These are phyloP conservation scores for Pilobolus umbonatus DNA, from an alignment of 192 early-diverging fungal species.

Conservation along the genomic window DNA sequence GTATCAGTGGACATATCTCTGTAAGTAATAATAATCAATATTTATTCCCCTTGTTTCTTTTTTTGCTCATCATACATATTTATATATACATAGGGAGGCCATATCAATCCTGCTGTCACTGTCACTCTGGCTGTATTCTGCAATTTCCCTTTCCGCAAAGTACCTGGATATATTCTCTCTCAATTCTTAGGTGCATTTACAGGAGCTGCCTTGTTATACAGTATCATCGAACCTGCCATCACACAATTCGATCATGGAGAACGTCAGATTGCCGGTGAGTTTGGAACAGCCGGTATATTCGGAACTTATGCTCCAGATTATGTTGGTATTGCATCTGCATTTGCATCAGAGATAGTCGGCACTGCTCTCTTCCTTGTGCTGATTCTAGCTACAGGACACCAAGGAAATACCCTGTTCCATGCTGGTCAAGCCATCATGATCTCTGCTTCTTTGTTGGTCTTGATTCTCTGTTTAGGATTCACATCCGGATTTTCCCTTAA, in stretches of 20 bases:
- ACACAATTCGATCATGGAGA: conserved; percentile 44
- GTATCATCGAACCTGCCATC: conserved; percentile 57
- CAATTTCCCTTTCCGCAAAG: conserved; percentile 65
- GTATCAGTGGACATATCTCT: conserved; percentile 58
- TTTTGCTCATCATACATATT: neutral
- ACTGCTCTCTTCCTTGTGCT: conserved; percentile 62
- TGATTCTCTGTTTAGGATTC: conserved; percentile 17
- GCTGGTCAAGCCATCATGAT: conserved; percentile 14
- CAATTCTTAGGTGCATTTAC: conserved; percentile 70
- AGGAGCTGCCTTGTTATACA: conserved; percentile 65
- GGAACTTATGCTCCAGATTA: conserved; percentile 54
- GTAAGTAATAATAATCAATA: conserved; percentile 27
- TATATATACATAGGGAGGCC: conserved; percentile 49
- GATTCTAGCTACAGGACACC: conserved; percentile 52
- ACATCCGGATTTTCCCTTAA: conserved; percentile 48
- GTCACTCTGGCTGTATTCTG: conserved; percentile 60
- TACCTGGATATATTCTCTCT: conserved; percentile 56
- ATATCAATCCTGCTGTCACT: conserved; percentile 76
- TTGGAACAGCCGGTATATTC: conserved; percentile 60
- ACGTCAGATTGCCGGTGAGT: conserved; percentile 33
- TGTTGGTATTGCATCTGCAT: conserved; percentile 50
- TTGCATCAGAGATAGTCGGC: conserved; percentile 62
- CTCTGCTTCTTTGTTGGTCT: conserved; percentile 2
- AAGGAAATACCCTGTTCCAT: conserved; percentile 21
- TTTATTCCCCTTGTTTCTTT: neutral